A percentile compares a stretch with the other conserved stretches of the same genome.
Conservation (phyloP, 768 basidiomycete genomes). For the Calocybe cyanea region DNA sequence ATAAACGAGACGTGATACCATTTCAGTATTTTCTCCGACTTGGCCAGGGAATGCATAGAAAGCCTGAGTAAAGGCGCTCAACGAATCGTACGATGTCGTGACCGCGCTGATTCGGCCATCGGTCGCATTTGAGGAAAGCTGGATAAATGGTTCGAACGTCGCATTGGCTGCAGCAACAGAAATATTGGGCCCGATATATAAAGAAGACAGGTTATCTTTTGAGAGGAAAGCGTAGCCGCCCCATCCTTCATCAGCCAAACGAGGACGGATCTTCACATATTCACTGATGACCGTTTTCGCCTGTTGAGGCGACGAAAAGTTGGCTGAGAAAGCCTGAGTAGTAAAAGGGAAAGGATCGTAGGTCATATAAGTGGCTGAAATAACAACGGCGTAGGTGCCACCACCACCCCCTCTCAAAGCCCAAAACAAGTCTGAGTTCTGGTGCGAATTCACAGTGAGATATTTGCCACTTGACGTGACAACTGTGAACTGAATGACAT, state of each 20-base stretch:
- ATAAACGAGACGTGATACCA: constrained; percentile 7
- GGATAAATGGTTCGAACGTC: constrained; percentile 30
- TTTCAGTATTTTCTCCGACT: constrained; percentile 4
- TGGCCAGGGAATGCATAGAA: constrained; percentile 1
- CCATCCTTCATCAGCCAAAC: constrained; percentile 41
- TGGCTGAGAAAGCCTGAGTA: constrained; percentile 22
- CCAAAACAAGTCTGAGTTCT: constrained; percentile 47
- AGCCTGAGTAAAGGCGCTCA: constrained; percentile 12
- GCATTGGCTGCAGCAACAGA: constrained; percentile 30
- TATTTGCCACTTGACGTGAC: constrained; percentile 39
- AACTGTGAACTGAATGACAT: constrained; percentile 39
- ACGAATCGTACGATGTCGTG: constrained; percentile 20
- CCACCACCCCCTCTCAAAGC: constrained; percentile 51
- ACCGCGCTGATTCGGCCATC: constrained; percentile 11
- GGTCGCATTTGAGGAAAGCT: constrained; percentile 22
- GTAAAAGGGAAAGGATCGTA: constrained; percentile 33
- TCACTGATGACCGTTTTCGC: constrained; percentile 29
- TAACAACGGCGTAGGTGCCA: constrained; percentile 45
- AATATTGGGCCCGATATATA: constrained; percentile 30
- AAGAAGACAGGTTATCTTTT: constrained; percentile 17
- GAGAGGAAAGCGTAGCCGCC: constrained; percentile 31
- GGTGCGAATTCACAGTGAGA: constrained; percentile 34
- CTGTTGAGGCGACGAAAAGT: constrained; percentile 25
- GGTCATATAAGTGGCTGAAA: constrained; percentile 42
- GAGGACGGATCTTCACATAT: constrained; percentile 29